A percentile compares a stretch with the other conserved stretches of the same genome.
phyloP scores from a whole-genome alignment of 805 yeast species.

The Saccharomyces kudriavzevii region DNA sequence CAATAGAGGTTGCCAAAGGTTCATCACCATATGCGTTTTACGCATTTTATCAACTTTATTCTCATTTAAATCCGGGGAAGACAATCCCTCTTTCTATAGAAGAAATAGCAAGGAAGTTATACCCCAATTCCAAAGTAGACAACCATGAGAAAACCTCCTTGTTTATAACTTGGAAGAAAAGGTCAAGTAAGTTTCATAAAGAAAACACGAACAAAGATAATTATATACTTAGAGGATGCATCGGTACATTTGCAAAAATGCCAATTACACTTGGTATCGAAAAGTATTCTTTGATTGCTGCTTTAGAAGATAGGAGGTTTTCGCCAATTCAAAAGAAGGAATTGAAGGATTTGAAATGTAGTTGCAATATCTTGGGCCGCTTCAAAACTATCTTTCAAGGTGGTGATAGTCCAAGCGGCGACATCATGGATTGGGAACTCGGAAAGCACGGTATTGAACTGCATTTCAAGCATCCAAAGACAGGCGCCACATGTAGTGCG shows the following conservation, averaged over 20 bases:
- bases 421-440: constrained; percentile 64
- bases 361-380: constrained; percentile 34
- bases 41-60: constrained; percentile 28
- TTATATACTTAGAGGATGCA: constrained; percentile 69
- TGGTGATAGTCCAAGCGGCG: constrained; percentile 28
- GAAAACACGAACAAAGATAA: constrained; percentile 1
- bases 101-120: constrained; percentile 12
- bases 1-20: constrained; percentile 1
- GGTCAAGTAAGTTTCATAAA: constrained; percentile 9
- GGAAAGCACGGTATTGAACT: constrained; percentile 79
- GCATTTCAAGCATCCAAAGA: constrained; percentile 33
- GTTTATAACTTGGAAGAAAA: constrained; percentile 81
- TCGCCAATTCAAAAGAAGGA: constrained; percentile 52
- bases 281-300: constrained; percentile 58
- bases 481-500: constrained; percentile 44
- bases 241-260: constrained; percentile 70
- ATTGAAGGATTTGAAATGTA: constrained; percentile 38
- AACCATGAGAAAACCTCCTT: constrained; percentile 42
- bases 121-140: constrained; percentile 8
- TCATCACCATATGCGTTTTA: constrained; percentile 28
- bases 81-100: constrained; percentile 5
- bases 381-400: constrained; percentile 24
- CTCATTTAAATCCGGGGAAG: constrained; percentile 7
- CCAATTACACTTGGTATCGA: constrained; percentile 50
- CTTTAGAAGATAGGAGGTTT: constrained; percentile 74